Conservation (phyloP, 2,329 filamentous ascomycete species). For the Microcera coccophila region DNA sequence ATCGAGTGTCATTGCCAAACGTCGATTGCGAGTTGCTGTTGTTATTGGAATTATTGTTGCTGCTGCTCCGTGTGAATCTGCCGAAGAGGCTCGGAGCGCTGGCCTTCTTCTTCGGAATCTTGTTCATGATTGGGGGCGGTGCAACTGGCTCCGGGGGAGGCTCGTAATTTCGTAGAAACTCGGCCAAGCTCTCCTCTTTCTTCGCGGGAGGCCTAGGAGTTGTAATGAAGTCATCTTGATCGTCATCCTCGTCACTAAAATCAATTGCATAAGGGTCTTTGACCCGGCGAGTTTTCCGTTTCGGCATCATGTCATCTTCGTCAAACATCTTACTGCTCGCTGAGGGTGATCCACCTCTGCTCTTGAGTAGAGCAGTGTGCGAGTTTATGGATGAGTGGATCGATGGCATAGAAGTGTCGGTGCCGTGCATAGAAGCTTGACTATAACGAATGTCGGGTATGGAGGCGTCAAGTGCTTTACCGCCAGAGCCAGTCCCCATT, state of each 20-base stretch:
- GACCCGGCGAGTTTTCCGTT: constrained; percentile 71
- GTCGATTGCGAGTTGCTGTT: constrained; percentile 24
- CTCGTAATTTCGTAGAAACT: constrained; percentile 67
- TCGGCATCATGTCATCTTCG: constrained; percentile 57
- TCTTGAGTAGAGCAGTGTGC: constrained; percentile 62
- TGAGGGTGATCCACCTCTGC: constrained; percentile 31
- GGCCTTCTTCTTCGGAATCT: constrained; percentile 58
- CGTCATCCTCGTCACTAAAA: constrained; percentile 61
- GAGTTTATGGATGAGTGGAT: constrained; percentile 69
- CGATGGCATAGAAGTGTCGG: constrained; percentile 54
- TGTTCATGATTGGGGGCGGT: constrained; percentile 31
- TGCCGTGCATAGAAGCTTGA: constrained; percentile 53
- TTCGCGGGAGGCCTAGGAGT: constrained; percentile 37
- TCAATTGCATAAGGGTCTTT: constrained; percentile 95
- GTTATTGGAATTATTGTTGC: constrained; percentile 23
- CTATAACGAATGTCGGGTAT: constrained; percentile 54
- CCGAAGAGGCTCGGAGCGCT: constrained; percentile 60
- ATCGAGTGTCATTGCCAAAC: constrained; percentile 29
- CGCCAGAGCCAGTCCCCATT: constrained; percentile 52
- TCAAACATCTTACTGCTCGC: constrained; percentile 39
- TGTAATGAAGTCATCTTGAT: constrained; percentile 41
- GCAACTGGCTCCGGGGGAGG: constrained; percentile 54
- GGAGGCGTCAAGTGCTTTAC: constrained; percentile 55
- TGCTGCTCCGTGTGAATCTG: constrained; percentile 45
- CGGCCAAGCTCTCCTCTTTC: constrained; percentile 65